Percentiles rank a stretch among this genome's conserved stretches.
These are phyloP conservation scores for Oryza brachyantha DNA, from an alignment of 176 grass and related monocot species.

Conservation along the genomic window DNA sequence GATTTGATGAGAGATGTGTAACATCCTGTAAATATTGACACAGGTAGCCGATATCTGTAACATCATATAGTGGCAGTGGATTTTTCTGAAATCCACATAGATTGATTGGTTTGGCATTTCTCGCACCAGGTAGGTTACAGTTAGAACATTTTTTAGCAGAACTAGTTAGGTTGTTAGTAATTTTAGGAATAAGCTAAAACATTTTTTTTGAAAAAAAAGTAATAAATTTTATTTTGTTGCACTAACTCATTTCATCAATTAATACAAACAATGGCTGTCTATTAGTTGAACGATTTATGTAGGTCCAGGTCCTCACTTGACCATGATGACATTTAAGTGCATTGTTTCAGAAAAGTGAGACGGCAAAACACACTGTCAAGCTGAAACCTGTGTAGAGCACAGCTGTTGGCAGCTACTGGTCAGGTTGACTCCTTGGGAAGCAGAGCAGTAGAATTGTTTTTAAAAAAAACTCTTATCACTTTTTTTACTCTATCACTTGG, in stretches of 20 bases:
- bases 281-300: background rate
- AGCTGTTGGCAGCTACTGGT: background rate
- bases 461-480: no score
- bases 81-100: slow-evolving; percentile 22
- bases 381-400: background rate
- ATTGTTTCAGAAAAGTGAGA: no score
- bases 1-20: slow-evolving; percentile 22
- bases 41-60: slow-evolving; percentile 41
- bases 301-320: background rate
- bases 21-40: slow-evolving; percentile 50
- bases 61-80: slow-evolving; percentile 28
- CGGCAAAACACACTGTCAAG: background rate
- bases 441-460: background rate
- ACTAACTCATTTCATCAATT: background rate
- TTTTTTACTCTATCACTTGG: no score
- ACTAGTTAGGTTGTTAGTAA: background rate
- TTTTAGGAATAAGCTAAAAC: background rate
- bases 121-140: background rate
- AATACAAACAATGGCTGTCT: background rate
- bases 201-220: background rate
- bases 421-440: background rate
- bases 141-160: background rate
- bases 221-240: background rate
- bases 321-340: background rate
- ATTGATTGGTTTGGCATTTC: slow-evolving; percentile 30